Evolutionary conservation across 352 stramenopile species (phyloP), one percentile per base, ranked within the genome.

Genomic region (Pythium apleroticum): DNA sequence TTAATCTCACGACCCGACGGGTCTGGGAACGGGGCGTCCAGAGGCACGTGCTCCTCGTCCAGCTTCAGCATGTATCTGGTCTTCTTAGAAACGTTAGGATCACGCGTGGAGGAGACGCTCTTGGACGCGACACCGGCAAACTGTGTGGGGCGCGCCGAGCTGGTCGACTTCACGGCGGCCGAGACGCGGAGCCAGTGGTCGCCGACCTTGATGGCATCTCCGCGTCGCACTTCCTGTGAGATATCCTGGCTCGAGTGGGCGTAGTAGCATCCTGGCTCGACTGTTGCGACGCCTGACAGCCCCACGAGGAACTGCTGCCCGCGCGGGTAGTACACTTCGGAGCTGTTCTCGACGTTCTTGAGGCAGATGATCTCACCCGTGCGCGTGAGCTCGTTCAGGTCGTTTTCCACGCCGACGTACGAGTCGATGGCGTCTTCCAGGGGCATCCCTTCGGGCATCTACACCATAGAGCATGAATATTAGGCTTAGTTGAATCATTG

Each of bases 41-140:
- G 54, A 9, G 86, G 81, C n/a, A 95, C 57, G 31, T 91, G 77
- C 15, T 93, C 82, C 53, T 90, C 84, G 67, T 95, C 86, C 57
- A 95, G 91, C 66, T 93, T 91, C 60, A 93, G 80, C 73, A 90
- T 80, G 65, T 88, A 95, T 63, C 86, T 78, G 28, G 91, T 93
- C 63, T 95, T 95, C 69, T 91, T 93, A 11, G 82, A 88, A 10
- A 93, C 71, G 56, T 95, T 95, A 5, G 72, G 78, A 54, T 95
- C 86, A 22, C 81, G 76, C 30, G 83, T 90, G 8, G 86, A 95
- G 15, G 84, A 89, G 5, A 92, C 86, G 55, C 86, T 95, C 53
- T 91, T 91, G 3, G 81, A 81, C 12, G 80, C 63, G 73, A 89
- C 85, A 15, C 80, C 81, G 14, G 86, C 79, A 73, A 92, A 93